Evolutionary conservation across 176 grass and related monocot species (phyloP).

Genomic region (Paspalum notatum): DNA sequence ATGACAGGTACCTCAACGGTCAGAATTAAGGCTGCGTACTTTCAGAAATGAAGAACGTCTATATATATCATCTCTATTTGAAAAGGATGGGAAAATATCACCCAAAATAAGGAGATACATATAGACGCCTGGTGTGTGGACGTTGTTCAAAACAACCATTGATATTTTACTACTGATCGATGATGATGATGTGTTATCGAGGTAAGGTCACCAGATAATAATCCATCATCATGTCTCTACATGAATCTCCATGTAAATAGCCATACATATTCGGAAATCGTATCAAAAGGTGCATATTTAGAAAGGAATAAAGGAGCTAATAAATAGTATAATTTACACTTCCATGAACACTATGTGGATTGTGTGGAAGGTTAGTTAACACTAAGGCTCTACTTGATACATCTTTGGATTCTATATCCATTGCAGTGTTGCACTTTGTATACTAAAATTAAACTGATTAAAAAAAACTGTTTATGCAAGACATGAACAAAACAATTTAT

Average conservation of each 20-base stretch:
- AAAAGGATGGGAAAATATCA: background rate
- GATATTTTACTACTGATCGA: background rate
- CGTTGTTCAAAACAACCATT: background rate
- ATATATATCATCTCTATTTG: background rate
- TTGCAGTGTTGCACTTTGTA: too few species aligned
- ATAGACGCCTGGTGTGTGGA: background rate
- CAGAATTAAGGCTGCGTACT: background rate
- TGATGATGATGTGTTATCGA: background rate
- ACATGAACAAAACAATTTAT: too few species aligned
- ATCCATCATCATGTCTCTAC: background rate
- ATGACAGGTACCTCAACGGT: conserved; percentile 23
- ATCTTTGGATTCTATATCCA: too few species aligned
- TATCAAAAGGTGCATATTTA: background rate
- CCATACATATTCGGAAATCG: background rate
- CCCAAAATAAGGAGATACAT: background rate
- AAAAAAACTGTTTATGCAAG: too few species aligned
- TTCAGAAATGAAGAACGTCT: background rate
- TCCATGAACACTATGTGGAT: too few species aligned
- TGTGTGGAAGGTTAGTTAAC: too few species aligned
- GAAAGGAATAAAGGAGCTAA: too few species aligned
- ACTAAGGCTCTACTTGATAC: too few species aligned
- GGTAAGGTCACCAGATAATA: background rate
- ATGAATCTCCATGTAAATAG: background rate
- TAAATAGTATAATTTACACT: too few species aligned
- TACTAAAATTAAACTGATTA: too few species aligned